These are phyloP conservation scores for Psilocybe sp. DNA, from an alignment of 768 basidiomycete species.

Conservation along the genomic window DNA sequence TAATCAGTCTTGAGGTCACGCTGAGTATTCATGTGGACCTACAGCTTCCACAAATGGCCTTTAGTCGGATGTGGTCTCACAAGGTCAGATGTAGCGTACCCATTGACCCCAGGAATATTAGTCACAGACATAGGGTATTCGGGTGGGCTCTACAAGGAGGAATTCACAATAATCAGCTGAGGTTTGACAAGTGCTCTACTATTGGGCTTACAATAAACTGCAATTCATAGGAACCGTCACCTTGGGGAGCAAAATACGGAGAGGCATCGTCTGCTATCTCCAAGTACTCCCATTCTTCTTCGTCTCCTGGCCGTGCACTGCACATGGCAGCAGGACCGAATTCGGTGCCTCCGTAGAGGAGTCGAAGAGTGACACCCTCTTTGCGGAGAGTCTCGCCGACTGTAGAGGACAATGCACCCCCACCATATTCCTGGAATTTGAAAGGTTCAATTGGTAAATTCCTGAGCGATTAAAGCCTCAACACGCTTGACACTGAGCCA, in stretches of 20 bases:
- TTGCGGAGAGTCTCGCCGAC: constrained; percentile 29
- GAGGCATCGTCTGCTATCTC: constrained; percentile 21
- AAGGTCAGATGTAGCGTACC: constrained; percentile 43
- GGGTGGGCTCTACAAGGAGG: constrained; percentile 31
- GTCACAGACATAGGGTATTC: constrained; percentile 32
- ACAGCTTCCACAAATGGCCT: constrained; percentile 40
- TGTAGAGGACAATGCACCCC: constrained; percentile 32
- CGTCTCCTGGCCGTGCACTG: constrained; percentile 11
- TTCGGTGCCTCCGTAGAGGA: constrained; percentile 38
- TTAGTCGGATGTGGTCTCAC: constrained; percentile 43
- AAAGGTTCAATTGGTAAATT: no score
- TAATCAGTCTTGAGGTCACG: no score
- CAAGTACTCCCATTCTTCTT: constrained; percentile 31
- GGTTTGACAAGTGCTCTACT: no score
- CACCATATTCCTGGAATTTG: constrained; percentile 27
- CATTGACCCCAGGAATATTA: constrained; percentile 32
- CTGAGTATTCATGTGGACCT: no score
- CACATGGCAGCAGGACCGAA: constrained; percentile 19
- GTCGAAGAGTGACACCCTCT: constrained; percentile 29
- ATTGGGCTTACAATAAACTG: constrained; percentile 35
- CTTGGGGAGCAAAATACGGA: constrained; percentile 34
- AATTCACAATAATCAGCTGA: no score
- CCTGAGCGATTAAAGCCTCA: no score
- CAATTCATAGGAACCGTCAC: constrained; percentile 35
- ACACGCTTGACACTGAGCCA: no score